Base-by-base conservation (phyloP, 2,329 filamentous ascomycete species). In the Escovopsis sp. region DNA sequence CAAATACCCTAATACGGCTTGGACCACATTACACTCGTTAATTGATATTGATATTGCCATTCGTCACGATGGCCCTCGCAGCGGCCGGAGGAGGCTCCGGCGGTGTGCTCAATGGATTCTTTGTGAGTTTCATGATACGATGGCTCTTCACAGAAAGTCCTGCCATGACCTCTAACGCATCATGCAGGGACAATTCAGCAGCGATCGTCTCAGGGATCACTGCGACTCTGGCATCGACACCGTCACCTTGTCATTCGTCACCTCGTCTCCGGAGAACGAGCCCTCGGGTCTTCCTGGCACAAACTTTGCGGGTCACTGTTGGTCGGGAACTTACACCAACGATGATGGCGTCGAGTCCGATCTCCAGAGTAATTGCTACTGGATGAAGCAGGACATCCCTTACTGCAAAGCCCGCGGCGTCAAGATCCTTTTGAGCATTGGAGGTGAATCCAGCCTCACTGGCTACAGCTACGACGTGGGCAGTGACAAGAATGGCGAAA, bases 381-480 rank as follows among this genome's bases (percentile, higher is more conserved):
- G 41, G 7, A 57, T 68, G 34, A 57, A 61, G 47, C 41, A 54
- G 29, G 63, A 66, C 41, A 64, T 67, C 41, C 49, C 57, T 24
- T 59, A 61, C 50, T 68, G 65, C 53, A 60, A 65, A 50, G 37
- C 47, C 20, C 56, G 53, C 39, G 62, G 63, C 43, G 60, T 66
- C 46, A 67, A 67, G 54, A 51, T 68, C 32, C 50, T 68, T 31
- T 51, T 68, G 14, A 60, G 61, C 48, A 60, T 67, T 27, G 64
- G 64, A 7, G 64, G 65, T 20, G 52, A 48, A 2, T 56, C 50
- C 34, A 47, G 51, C 15, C 38, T 43, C 5, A 36, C 34, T 2
- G 41, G 38, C 30, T 56, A 52, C 47, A 54, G 63, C 50, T 65
- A 65, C 44, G 43, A 48, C 4, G 55, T 66, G 14, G 47, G 52